Percentiles rank a stretch among this genome's conserved stretches.
Conservation (phyloP, 169 alveolate species). For the Cardiosporidium cionae region DNA sequence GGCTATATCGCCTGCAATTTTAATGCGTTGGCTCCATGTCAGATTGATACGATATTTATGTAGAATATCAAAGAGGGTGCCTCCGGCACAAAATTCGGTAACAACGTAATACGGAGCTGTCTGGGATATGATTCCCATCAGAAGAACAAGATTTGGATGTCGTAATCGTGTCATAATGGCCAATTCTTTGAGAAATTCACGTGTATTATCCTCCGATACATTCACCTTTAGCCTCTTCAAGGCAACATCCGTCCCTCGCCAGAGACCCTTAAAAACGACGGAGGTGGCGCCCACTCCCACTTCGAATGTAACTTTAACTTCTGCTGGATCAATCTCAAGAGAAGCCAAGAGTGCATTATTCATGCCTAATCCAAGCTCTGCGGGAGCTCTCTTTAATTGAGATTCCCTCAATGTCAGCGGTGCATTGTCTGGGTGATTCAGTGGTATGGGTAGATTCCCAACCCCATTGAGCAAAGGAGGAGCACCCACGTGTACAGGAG, state of each 20-base stretch:
- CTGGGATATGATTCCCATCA: conserved; percentile 2
- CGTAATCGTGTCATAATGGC: conserved; percentile 49
- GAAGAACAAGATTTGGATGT: conserved; percentile 63
- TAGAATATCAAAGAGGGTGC: conserved; percentile 59
- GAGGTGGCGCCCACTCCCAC: conserved; percentile 37
- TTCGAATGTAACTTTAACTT: neutral
- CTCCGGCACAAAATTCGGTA: conserved; percentile 75
- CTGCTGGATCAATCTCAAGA: neutral
- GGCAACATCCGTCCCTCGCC: conserved; percentile 43
- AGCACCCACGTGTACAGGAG: too few relatives aligned
- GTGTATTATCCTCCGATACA: neutral
- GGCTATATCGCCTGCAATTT: conserved; percentile 65
- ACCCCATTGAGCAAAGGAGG: too few relatives aligned
- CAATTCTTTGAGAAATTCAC: conserved; percentile 65
- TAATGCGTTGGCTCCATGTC: conserved; percentile 51
- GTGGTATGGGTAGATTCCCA: too few relatives aligned
- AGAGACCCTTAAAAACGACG: conserved; percentile 20
- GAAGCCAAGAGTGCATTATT: too few relatives aligned
- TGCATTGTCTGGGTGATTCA: too few relatives aligned
- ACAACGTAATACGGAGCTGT: conserved; percentile 39
- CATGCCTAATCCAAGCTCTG: too few relatives aligned
- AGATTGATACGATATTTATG: conserved; percentile 35
- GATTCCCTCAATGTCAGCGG: too few relatives aligned
- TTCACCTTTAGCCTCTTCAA: conserved; percentile 19
- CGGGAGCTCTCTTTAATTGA: too few relatives aligned